Conservation (phyloP, 192 early-diverging fungal species). For the Pilobolus umbonatus region DNA sequence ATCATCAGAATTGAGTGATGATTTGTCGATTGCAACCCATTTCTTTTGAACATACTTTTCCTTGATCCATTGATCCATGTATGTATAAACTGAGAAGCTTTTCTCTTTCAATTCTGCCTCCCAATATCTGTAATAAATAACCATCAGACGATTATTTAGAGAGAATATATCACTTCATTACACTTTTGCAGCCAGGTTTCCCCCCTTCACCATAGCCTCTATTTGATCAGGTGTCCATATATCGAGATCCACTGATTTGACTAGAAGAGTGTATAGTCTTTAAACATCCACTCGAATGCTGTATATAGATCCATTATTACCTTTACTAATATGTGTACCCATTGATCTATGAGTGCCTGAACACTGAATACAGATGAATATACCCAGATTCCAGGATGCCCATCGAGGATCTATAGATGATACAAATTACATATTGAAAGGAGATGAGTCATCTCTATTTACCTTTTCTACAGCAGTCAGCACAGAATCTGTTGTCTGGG, state of each 20-base stretch:
- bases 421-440: no score
- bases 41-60: constrained; percentile 72
- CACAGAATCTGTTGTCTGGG: constrained; percentile 64
- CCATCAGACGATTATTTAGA: neutral
- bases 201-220: constrained; percentile 72
- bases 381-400: constrained; percentile 69
- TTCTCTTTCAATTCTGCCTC: constrained; percentile 35
- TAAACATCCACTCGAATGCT: neutral
- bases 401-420: constrained; percentile 62
- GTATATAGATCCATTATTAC: neutral
- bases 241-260: constrained; percentile 79
- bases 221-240: constrained; percentile 76
- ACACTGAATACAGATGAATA: constrained; percentile 65
- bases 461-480: constrained; percentile 77
- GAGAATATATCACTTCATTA: constrained; percentile 24
- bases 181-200: constrained; percentile 61
- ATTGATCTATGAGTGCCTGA: constrained; percentile 64
- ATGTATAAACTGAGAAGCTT: constrained; percentile 38
- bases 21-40: no score
- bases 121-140: constrained; percentile 37
- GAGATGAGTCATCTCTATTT: neutral
- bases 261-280: constrained; percentile 28
- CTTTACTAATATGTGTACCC: constrained; percentile 69
- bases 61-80: constrained; percentile 66
- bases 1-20: no score